Evolutionary conservation across 192 early-diverging fungal genomes (phyloP).

Genomic region (Coemansia sp.): DNA sequence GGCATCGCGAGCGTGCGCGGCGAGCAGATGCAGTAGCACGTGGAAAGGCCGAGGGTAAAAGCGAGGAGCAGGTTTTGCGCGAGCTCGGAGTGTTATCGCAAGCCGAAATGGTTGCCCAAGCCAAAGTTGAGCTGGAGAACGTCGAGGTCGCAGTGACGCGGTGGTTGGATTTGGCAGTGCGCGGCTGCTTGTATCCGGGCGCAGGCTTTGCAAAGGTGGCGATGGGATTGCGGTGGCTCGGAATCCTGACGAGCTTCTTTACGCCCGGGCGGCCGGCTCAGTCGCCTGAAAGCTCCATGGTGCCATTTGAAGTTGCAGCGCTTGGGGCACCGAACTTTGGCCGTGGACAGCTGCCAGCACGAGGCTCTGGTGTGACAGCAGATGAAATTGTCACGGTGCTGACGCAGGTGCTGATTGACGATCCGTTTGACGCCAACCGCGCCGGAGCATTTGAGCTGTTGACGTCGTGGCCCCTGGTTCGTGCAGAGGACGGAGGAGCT

Average conservation of each 20-base stretch:
- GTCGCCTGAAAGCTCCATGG: constrained; percentile 24
- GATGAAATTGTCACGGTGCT: constrained; percentile 54
- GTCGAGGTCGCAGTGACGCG: constrained; percentile 22
- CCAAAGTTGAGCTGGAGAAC: constrained; percentile 7
- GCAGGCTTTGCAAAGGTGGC: constrained; percentile 53
- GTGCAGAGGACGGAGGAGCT: constrained; percentile 58
- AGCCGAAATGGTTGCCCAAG: constrained; percentile 40
- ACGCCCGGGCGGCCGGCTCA: constrained; percentile 24
- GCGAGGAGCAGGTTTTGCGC: constrained; percentile 37
- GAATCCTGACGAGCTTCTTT: constrained; percentile 34
- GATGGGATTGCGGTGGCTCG: constrained; percentile 49
- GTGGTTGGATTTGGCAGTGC: constrained; percentile 50
- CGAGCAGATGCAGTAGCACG: constrained; percentile 25
- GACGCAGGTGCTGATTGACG: constrained; percentile 60
- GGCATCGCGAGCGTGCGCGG: constrained; percentile 41
- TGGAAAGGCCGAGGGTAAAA: constrained; percentile 21
- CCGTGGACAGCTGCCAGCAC: neutral
- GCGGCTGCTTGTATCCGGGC: constrained; percentile 51
- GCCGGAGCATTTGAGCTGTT: constrained; percentile 71
- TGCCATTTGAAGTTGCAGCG: constrained; percentile 22
- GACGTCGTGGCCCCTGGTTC: constrained; percentile 63
- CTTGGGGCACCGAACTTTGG: constrained; percentile 37
- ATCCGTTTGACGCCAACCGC: constrained; percentile 77
- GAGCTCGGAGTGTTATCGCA: constrained; percentile 38
- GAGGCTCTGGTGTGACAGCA: constrained; percentile 18